Evolutionary conservation across 306 rosid species (phyloP).

Genomic region (Rubus idaeus): DNA sequence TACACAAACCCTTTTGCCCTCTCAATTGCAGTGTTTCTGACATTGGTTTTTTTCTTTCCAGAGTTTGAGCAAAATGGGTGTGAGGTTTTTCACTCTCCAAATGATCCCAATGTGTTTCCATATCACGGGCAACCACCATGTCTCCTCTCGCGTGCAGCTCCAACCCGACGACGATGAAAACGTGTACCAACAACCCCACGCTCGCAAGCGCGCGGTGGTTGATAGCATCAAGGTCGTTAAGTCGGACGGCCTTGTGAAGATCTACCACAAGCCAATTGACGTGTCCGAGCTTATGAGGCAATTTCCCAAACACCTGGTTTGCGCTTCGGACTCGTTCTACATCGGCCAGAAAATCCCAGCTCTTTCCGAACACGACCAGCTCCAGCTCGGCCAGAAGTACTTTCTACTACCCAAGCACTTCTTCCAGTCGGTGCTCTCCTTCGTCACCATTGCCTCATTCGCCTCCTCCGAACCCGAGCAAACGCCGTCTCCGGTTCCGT

Average conservation of each 20-base stretch:
- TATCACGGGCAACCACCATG: conserved; percentile 9
- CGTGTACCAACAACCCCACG: not conserved
- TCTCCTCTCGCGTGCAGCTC: not conserved
- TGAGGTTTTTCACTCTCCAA: conserved; percentile 20
- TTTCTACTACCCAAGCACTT: conserved; percentile 41
- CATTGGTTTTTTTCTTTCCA: not conserved
- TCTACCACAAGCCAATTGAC: conserved; percentile 27
- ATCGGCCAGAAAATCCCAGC: conserved; percentile 50
- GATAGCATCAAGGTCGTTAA: conserved; percentile 30
- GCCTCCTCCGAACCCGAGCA: conserved; percentile 5
- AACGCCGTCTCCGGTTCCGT: not conserved
- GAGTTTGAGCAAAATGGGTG: conserved; percentile 5
- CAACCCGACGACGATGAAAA: not conserved
- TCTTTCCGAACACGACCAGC: conserved; percentile 34
- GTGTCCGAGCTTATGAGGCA: conserved; percentile 28
- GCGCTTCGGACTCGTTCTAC: conserved; percentile 40
- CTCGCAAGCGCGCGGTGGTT: not conserved
- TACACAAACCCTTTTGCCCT: not conserved
- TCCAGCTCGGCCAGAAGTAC: conserved; percentile 41
- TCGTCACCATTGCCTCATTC: conserved; percentile 39
- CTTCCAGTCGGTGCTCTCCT: conserved; percentile 42
- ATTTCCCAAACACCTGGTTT: conserved; percentile 39
- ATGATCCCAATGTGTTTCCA: conserved; percentile 32
- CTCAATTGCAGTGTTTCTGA: not conserved
- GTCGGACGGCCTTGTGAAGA: conserved; percentile 32